A percentile compares a stretch with the other conserved stretches of the same genome.
These are phyloP conservation scores for Lupinus albus DNA, from an alignment of 306 rosid species.

Conservation along the genomic window DNA sequence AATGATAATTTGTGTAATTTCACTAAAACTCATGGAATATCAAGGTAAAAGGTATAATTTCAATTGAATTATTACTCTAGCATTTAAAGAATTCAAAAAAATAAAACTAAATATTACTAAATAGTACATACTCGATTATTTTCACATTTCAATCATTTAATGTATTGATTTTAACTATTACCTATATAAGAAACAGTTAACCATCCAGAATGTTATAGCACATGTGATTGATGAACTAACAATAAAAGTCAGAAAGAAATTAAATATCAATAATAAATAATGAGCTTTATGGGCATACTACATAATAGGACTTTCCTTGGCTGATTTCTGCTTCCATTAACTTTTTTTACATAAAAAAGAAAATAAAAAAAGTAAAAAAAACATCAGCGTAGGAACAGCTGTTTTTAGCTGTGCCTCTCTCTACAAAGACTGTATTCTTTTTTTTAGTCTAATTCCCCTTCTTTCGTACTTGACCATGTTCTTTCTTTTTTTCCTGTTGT, in stretches of 20 bases:
- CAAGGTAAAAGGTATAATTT: too few species aligned
- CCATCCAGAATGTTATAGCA: neutral
- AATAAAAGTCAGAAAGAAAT: neutral
- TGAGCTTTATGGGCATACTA: too few species aligned
- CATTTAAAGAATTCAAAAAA: too few species aligned
- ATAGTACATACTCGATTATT: neutral
- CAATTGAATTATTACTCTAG: too few species aligned
- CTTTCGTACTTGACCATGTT: constrained; percentile 31
- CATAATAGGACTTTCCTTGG: too few species aligned
- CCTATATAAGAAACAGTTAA: neutral
- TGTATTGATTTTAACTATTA: neutral
- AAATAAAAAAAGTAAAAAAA: constrained; percentile 27
- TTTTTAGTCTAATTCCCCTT: constrained; percentile 11
- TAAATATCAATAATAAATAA: neutral
- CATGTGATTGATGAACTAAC: constrained; percentile 10
- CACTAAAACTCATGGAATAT: too few species aligned
- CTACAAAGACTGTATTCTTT: constrained; percentile 51
- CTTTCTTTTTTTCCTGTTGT: constrained; percentile 26
- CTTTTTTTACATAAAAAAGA: constrained; percentile 48
- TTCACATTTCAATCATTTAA: neutral
- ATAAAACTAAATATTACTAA: too few species aligned
- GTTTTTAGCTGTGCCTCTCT: constrained; percentile 40
- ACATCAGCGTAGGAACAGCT: constrained; percentile 33
- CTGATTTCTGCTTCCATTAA: too few species aligned
- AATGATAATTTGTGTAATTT: too few species aligned